A percentile compares a stretch with the other conserved stretches of the same genome.
phyloP scores from a whole-genome alignment of 148 eudicot genomes.

The Agrostemma githago region DNA sequence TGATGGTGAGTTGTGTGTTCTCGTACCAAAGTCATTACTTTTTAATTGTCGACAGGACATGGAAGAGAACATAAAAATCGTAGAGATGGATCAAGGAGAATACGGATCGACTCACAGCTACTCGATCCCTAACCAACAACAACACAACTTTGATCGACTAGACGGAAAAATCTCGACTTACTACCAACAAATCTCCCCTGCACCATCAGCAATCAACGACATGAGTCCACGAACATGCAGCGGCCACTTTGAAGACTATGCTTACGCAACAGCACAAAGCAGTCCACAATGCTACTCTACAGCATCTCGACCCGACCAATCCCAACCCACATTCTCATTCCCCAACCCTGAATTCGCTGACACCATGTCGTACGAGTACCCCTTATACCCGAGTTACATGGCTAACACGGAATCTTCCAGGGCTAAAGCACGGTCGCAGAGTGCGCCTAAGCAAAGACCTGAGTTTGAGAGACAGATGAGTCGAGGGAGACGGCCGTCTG shows the following conservation, averaged over 20 bases:
- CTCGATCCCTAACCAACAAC: conserved; percentile 32
- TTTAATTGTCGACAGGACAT: conserved; percentile 40
- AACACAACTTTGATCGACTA: conserved; percentile 27
- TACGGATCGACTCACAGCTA: conserved; percentile 36
- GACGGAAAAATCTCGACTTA: conserved; percentile 46
- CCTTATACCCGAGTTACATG: conserved; percentile 77
- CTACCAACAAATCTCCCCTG: conserved; percentile 52
- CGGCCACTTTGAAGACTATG: conserved; percentile 71
- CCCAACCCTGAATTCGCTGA: conserved; percentile 52
- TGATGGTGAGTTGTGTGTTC: no score
- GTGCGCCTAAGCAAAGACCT: conserved; percentile 90
- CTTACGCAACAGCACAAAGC: conserved; percentile 58
- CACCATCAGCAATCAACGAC: conserved; percentile 66
- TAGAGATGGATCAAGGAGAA: conserved; percentile 84
- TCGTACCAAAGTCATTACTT: no score
- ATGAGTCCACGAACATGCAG: conserved; percentile 66
- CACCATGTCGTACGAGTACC: conserved; percentile 46
- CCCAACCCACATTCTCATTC: conserved; percentile 28
- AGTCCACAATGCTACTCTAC: conserved; percentile 67
- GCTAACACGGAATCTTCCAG: conserved; percentile 83
- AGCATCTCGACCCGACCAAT: conserved; percentile 41
- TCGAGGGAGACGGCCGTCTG: conserved; percentile 50
- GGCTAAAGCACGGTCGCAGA: conserved; percentile 84
- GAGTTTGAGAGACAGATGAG: conserved; percentile 67
- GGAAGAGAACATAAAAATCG: conserved; percentile 87